Conservation (phyloP, 192 early-diverging fungal species). For the Coemansia sp. region DNA sequence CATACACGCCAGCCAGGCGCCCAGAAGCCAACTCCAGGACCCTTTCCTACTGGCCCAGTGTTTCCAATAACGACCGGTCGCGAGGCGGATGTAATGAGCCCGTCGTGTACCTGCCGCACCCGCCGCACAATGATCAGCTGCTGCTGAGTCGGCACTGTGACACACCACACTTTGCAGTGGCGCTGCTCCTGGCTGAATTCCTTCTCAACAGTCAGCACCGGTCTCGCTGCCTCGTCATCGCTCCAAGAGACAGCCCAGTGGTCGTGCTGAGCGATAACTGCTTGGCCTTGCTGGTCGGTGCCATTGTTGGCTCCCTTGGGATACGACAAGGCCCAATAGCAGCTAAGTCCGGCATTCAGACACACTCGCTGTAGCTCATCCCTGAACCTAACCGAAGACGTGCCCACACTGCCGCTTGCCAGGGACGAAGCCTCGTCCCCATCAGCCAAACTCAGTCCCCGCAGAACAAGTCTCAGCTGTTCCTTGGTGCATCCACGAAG, state of each 20-base stretch:
- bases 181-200: slow-evolving; percentile 19
- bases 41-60: slow-evolving; percentile 96
- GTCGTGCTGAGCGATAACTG: neutral
- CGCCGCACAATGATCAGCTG: slow-evolving; percentile 45
- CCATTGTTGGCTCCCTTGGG: neutral
- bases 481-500: slow-evolving; percentile 8
- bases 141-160: slow-evolving; percentile 42
- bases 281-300: neutral
- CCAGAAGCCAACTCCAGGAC: slow-evolving; percentile 99
- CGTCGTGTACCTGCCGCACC: slow-evolving; percentile 17
- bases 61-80: slow-evolving; percentile 54
- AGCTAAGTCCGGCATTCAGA: slow-evolving; percentile 30
- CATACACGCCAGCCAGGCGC: slow-evolving; percentile 99
- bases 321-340: slow-evolving; percentile 20
- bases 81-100: slow-evolving; percentile 14
- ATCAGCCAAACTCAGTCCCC: slow-evolving; percentile 17
- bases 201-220: slow-evolving; percentile 15
- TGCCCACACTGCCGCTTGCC: neutral
- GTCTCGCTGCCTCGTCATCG: slow-evolving; percentile 18
- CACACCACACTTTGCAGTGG: slow-evolving; percentile 38
- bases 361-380: slow-evolving; percentile 37
- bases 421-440: neutral
- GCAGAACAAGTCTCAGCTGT: slow-evolving; percentile 15
- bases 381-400: slow-evolving; percentile 12
- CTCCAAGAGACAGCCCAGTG: slow-evolving; percentile 22